phyloP scores from a whole-genome alignment of 352 stramenopile genomes.

The Phytopythium ostracodes region DNA sequence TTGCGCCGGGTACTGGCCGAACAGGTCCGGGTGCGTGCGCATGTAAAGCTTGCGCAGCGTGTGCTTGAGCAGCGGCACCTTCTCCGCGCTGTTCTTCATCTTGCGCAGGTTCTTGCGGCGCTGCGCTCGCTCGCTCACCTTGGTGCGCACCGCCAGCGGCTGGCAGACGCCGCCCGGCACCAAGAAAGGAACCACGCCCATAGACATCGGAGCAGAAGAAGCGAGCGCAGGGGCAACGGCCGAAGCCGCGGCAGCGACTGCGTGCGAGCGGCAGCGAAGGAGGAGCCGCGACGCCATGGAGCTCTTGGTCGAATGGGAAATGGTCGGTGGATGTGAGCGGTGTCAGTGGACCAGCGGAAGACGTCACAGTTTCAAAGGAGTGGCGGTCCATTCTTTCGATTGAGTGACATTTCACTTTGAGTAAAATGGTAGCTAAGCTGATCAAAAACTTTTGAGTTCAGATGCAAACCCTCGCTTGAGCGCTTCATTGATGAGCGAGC shows the following conservation, averaged over 20 bases:
- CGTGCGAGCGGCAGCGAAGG: conserved; percentile 3
- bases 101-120: conserved; percentile 77
- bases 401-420: not conserved
- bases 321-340: too few species aligned
- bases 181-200: conserved; percentile 19
- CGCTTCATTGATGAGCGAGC: not conserved
- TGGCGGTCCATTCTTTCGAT: not conserved
- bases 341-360: not conserved
- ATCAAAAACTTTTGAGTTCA: too few species aligned
- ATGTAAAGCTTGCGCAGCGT: conserved; percentile 81
- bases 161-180: not conserved
- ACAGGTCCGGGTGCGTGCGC: conserved; percentile 74
- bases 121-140: conserved; percentile 63
- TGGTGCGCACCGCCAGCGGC: conserved; percentile 42
- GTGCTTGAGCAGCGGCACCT: conserved; percentile 68
- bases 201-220: not conserved
- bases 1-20: conserved; percentile 66
- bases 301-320: too few species aligned
- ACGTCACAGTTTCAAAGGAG: not conserved
- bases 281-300: conserved; percentile 1
- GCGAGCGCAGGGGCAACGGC: not conserved
- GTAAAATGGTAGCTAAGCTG: too few species aligned
- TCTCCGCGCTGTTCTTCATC: conserved; percentile 58
- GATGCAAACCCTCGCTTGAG: too few species aligned
- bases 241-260: not conserved